Evolutionary conservation across 148 eudicot genomes (phyloP), one percentile per base, ranked within the genome.

Genomic region (Amaranthus cruentus): DNA sequence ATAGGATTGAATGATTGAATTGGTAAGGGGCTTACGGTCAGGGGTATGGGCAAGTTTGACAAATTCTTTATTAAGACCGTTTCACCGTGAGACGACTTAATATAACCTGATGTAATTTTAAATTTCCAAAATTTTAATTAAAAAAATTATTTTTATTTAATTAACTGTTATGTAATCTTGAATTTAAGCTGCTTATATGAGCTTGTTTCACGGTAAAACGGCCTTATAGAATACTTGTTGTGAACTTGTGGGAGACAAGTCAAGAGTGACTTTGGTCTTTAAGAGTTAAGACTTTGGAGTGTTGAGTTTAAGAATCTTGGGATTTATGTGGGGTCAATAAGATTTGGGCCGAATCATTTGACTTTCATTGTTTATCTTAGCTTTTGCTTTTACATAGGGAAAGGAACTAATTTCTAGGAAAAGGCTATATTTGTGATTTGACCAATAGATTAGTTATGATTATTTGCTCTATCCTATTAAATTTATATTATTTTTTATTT

Each of bases 291-390:
- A 28, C 38, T 28, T 28, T 28, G 38, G 38, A 28, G 38, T 28
- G 0, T 28, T 28, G 8, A 54, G 7, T 43, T 2, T 28, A 9
- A 42, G 44, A 47, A 65, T 54, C 50, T 62, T 62, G 3, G 21
- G 69, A 44, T 66, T 0, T 15, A 12, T 48, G 13, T 11, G 49
- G 4, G 14, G 62, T 7, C 4, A 10, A 7, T 1, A 47, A 7
- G 43, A 7, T 4, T 67, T 57, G 15, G 71, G 77, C 55, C 53
- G 62, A 63, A 73, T 73, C 61, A 53, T 74, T 66, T 56, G 71
- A 65, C 55, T 64, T 6, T 15, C n/a, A 53, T 54, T 55, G 4
- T 65, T 6, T 11, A 13, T 54, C 7, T n/a, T 18, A 8, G 42
- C n/a, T 2, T 15, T 47, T 51, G 61, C 51, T 66, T 18, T 53